phyloP scores from a whole-genome alignment of 495 filamentous ascomycete species.

The Neurospora intermedia region DNA sequence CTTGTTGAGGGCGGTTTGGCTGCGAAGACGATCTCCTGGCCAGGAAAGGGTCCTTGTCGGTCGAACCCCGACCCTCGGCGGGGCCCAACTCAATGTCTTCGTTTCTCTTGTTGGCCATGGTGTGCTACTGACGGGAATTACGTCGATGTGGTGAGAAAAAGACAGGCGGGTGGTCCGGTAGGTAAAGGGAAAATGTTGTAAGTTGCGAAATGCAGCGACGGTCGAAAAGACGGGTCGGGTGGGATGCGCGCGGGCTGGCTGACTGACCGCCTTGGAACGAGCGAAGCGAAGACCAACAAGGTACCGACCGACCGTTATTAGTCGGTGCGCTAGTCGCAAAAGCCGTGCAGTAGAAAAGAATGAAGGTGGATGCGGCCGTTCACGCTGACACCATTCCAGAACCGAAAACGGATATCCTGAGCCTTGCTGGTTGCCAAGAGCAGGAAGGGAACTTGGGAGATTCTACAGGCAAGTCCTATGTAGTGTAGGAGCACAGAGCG shows the following conservation, averaged over 20 bases:
- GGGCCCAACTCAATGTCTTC: slow-evolving; percentile 68
- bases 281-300: slow-evolving; percentile 5
- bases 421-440: neutral
- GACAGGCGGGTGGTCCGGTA: neutral
- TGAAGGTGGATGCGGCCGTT: slow-evolving; percentile 1
- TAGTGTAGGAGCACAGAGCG: neutral
- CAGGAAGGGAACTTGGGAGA: neutral
- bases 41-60: slow-evolving; percentile 48
- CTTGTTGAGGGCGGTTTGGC: slow-evolving; percentile 38
- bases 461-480: neutral
- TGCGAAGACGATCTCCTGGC: slow-evolving; percentile 19
- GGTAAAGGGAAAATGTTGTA: neutral
- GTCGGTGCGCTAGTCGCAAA: neutral
- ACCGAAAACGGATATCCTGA: neutral
- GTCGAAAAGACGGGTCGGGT: neutral
- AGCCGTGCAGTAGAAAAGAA: neutral
- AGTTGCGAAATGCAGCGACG: slow-evolving; percentile 3
- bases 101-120: slow-evolving; percentile 66
- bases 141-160: slow-evolving; percentile 15
- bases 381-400: neutral
- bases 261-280: slow-evolving; percentile 2
- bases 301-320: neutral
- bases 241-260: neutral
- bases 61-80: slow-evolving; percentile 30
- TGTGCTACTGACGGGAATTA: slow-evolving; percentile 4